A percentile compares a stretch with the other conserved stretches of the same genome.
Evolutionary conservation across 2,329 filamentous ascomycete genomes (phyloP).

Genomic region (Cladosporium colombiae): DNA sequence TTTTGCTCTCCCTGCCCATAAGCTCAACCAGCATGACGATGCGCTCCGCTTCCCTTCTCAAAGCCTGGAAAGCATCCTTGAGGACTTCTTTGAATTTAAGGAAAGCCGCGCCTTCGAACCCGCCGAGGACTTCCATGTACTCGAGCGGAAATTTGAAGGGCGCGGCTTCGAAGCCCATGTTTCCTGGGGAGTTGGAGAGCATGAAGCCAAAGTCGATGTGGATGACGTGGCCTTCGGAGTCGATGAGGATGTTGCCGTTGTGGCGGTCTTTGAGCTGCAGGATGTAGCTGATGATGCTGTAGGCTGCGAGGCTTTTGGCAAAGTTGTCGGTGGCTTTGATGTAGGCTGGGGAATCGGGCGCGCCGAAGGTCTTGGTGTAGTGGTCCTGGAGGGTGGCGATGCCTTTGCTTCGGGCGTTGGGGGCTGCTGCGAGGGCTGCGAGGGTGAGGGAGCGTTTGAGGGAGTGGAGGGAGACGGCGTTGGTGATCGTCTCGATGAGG

Average conservation of each 20-base stretch:
- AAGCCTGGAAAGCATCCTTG: constrained; percentile 81
- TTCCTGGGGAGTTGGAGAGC: constrained; percentile 82
- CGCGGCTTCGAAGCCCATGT: constrained; percentile 81
- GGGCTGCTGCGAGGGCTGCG: constrained; percentile 69
- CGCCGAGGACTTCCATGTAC: constrained; percentile 81
- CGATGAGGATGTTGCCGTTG: constrained; percentile 83
- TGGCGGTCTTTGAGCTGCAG: constrained; percentile 83
- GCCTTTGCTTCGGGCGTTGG: constrained; percentile 71
- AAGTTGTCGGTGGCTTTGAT: constrained; percentile 74
- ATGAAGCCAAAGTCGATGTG: constrained; percentile 92
- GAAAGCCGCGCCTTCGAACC: constrained; percentile 68
- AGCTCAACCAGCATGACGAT: constrained; percentile 80
- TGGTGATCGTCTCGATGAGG: constrained; percentile 84
- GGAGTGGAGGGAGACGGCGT: constrained; percentile 83
- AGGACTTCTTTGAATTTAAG: constrained; percentile 76
- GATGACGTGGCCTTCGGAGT: constrained; percentile 82
- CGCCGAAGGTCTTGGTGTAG: constrained; percentile 76
- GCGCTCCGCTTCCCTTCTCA: constrained; percentile 75
- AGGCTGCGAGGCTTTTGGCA: constrained; percentile 77
- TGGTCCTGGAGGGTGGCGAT: constrained; percentile 82
- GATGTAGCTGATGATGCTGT: constrained; percentile 82
- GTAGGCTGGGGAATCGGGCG: constrained; percentile 68
- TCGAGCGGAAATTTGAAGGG: constrained; percentile 86
- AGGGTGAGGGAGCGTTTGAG: constrained; percentile 80
- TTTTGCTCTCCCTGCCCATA: constrained; percentile 80